These are phyloP conservation scores for Plectosphaerella cucumerina DNA, from an alignment of 2,329 filamentous ascomycete species.

Conservation along the genomic window DNA sequence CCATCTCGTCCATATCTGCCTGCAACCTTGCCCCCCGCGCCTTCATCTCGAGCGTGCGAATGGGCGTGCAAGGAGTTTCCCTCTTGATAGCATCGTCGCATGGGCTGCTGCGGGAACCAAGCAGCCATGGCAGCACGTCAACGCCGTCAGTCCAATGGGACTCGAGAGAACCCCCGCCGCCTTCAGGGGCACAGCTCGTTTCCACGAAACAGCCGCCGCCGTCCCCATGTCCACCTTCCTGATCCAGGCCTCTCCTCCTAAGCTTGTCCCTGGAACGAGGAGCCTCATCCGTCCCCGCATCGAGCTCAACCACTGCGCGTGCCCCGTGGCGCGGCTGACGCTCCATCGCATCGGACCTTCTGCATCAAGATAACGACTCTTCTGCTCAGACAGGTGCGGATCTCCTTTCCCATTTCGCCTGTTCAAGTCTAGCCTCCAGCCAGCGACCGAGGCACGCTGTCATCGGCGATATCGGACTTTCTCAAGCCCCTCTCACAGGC, in stretches of 20 bases:
- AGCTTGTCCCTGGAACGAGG: slow-evolving; percentile 4
- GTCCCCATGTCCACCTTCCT: slow-evolving; percentile 2
- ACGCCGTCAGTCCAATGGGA: background rate
- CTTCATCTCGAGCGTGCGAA: too few relatives aligned
- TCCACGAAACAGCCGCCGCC: background rate
- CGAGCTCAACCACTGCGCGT: background rate
- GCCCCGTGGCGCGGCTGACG: background rate
- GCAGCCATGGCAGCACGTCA: background rate
- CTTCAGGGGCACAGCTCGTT: background rate
- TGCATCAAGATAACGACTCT: background rate
- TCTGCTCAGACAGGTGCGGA: background rate
- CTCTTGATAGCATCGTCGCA: background rate
- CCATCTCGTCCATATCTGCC: too few relatives aligned
- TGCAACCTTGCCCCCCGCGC: too few relatives aligned
- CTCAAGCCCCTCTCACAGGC: background rate
- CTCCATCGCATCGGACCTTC: background rate
- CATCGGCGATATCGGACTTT: background rate
- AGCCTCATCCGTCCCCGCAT: slow-evolving; percentile 2
- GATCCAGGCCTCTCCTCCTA: slow-evolving; percentile 1
- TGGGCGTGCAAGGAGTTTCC: too few relatives aligned
- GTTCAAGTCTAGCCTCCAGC: background rate
- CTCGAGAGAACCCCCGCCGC: background rate
- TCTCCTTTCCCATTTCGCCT: background rate
- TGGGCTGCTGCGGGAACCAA: background rate
- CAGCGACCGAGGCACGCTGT: background rate